Conservation (phyloP, 768 basidiomycete species). For the Kwoniella sp. region DNA sequence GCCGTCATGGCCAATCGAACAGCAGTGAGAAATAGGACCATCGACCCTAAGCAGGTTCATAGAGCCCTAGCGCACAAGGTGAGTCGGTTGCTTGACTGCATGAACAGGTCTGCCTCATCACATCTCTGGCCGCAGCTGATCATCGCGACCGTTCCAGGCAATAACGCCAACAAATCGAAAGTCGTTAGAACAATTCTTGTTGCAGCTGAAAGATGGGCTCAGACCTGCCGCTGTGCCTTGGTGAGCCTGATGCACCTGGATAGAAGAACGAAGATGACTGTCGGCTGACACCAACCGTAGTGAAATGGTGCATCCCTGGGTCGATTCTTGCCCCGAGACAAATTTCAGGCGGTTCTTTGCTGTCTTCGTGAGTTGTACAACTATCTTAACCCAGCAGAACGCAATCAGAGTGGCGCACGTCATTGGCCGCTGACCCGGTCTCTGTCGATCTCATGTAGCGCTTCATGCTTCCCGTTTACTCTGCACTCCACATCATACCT, state of each 20-base stretch:
- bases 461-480: slow-evolving; percentile 65
- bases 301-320: slow-evolving; percentile 75
- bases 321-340: slow-evolving; percentile 65
- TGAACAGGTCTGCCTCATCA: not conserved
- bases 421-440: not conserved
- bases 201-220: slow-evolving; percentile 47
- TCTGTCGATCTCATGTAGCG: slow-evolving; percentile 24
- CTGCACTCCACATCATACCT: slow-evolving; percentile 86
- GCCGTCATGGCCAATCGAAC: slow-evolving; percentile 66
- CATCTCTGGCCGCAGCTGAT: slow-evolving; percentile 2
- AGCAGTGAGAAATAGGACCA: slow-evolving; percentile 64
- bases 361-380: slow-evolving; percentile 72
- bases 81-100: not conserved
- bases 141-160: slow-evolving; percentile 13
- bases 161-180: slow-evolving; percentile 46
- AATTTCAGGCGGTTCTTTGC: slow-evolving; percentile 72
- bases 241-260: slow-evolving; percentile 22
- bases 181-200: slow-evolving; percentile 37
- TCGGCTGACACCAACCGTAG: slow-evolving; percentile 50
- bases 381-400: too few relatives aligned
- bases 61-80: slow-evolving; percentile 62
- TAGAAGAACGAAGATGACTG: too few relatives aligned
- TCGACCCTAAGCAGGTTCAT: slow-evolving; percentile 66
- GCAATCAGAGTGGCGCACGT: too few relatives aligned
- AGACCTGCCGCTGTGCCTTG: slow-evolving; percentile 52